Base-by-base conservation (phyloP, 2,329 filamentous ascomycete genomes). In the Setomelanomma holmii region DNA sequence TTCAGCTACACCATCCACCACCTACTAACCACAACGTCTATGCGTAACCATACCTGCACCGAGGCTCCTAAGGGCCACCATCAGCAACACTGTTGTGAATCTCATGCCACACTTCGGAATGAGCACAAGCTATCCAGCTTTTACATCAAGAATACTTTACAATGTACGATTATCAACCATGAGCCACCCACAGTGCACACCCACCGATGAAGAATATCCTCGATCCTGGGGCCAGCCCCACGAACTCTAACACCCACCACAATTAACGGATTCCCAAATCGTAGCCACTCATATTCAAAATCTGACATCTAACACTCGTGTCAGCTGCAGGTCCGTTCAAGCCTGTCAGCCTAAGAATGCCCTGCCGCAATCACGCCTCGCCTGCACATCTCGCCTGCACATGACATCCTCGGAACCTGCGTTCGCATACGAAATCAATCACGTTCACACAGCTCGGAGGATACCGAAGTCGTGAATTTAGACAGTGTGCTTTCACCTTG, bases 261-360 rank as follows among this genome's bases (percentile, higher is more conserved):
- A 42, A 11, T 30, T 41, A 19, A 40, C 40, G 43, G 54, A 23
- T 38, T 30, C 20, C 39, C 44, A 19, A 24, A 39, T 46, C 45
- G 20, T 53, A 58, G 55, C 57, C 55, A 58, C 47, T 36, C 38
- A 21, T 34, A 33, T 14, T 36, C 34, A 33, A 47, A 52, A 49
- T 52, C 52, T 61, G 55, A 61, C 45, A 53, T 41, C 33, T 34
- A 41, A 36, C 41, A 27, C 30, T 56, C 53, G 45, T 63, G 61
- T 66, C 63, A 66, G 63, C 61, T 66, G 63, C 63, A 66, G 62
- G 60, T 65, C 55, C 60, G 23, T 53, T 30, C 50, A 17, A 17
- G 20, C 42, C 41, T 41, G 53, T 51, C 53, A 55, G 51, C 58
- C 50, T 57, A 58, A 49, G 33, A 36, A 45, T 49, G 34, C 51